Conservation (phyloP, 805 yeast species). For the Pichia manshurica region DNA sequence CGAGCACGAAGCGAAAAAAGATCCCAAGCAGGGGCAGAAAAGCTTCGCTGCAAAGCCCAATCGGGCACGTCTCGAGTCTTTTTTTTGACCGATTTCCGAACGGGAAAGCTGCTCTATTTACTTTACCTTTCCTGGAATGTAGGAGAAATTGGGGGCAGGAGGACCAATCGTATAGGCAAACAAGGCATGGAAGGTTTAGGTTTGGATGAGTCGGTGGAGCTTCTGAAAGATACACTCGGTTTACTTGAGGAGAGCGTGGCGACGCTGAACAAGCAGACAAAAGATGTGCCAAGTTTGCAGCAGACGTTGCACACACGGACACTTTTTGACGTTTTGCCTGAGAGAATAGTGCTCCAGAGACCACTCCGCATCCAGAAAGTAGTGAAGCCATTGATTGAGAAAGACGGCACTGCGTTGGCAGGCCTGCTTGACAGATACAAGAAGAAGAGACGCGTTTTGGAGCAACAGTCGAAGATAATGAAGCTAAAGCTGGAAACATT, state of each 20-base stretch:
- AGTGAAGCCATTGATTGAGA: conserved; percentile 13
- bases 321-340: conserved; percentile 17
- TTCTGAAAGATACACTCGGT: conserved; percentile 5
- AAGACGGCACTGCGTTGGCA: conserved; percentile 5
- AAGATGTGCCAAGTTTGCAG: not conserved
- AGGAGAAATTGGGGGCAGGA: too few relatives aligned
- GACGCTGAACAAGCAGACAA: conserved; percentile 6
- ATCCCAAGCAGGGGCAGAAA: not conserved
- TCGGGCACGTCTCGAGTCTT: not conserved
- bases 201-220: conserved; percentile 7
- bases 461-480: conserved; percentile 12
- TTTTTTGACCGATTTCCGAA: too few relatives aligned
- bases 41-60: conserved; percentile 3
- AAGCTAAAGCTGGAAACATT: conserved; percentile 16
- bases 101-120: too few relatives aligned
- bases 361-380: conserved; percentile 8
- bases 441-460: conserved; percentile 8
- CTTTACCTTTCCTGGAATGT: too few relatives aligned
- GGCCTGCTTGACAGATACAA: conserved; percentile 1
- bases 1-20: not conserved
- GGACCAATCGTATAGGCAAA: too few relatives aligned
- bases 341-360: conserved; percentile 7
- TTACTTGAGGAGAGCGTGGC: conserved; percentile 7
- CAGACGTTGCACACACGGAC: conserved; percentile 4
- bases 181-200: not conserved